phyloP scores from a whole-genome alignment of 345 rosid species.

The Gossypium turneri region DNA sequence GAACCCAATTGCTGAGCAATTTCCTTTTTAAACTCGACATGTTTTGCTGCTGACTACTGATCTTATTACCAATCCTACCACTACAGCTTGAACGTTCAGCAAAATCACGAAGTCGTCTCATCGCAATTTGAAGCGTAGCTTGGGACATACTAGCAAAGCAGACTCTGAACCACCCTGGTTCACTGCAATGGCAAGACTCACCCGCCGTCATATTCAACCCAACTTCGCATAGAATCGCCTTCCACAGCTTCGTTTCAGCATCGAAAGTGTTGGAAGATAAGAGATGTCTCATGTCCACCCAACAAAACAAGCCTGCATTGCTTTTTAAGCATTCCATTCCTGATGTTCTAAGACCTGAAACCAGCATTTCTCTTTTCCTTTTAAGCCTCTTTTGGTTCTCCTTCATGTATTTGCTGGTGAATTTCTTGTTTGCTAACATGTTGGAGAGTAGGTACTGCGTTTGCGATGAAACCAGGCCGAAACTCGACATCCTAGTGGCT shows the following conservation, averaged over 20 bases:
- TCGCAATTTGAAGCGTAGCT: constrained; percentile 41
- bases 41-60: not conserved
- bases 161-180: constrained; percentile 86
- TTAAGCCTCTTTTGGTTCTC: constrained; percentile 58
- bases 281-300: constrained; percentile 78
- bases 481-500: constrained; percentile 90
- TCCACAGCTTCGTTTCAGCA: constrained; percentile 71
- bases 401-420: constrained; percentile 45
- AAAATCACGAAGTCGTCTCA: constrained; percentile 45
- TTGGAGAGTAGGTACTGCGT: constrained; percentile 62
- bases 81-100: constrained; percentile 10
- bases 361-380: constrained; percentile 44
- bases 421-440: constrained; percentile 58
- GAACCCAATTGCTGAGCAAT: constrained; percentile 34
- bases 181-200: constrained; percentile 74
- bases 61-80: not conserved
- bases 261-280: constrained; percentile 51
- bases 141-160: constrained; percentile 73
- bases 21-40: constrained; percentile 32
- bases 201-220: constrained; percentile 81
- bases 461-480: constrained; percentile 81
- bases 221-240: constrained; percentile 51
- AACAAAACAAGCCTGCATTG: constrained; percentile 79
- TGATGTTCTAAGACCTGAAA: constrained; percentile 48
- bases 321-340: constrained; percentile 61